Conservation (phyloP, 768 basidiomycete species). For the Mycena albidolilacea region DNA sequence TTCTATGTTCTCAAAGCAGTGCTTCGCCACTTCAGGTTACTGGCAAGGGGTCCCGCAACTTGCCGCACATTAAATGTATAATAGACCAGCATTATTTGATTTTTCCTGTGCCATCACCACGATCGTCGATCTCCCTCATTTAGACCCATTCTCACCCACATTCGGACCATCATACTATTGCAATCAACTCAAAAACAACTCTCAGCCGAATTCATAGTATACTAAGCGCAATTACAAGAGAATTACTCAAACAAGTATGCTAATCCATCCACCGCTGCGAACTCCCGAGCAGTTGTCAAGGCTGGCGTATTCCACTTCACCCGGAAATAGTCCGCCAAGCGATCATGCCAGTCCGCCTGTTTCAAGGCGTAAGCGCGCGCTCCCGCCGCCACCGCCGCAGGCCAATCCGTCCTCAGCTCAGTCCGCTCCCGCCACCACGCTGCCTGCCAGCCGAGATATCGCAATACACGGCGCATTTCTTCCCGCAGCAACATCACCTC, state of each 20-base stretch:
- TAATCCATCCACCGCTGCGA: neutral
- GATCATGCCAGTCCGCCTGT: neutral
- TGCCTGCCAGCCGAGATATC: conserved; percentile 43
- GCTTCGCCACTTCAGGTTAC: neutral
- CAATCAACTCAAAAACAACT: neutral
- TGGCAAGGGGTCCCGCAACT: neutral
- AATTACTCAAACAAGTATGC: neutral
- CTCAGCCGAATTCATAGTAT: neutral
- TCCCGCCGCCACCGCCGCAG: neutral
- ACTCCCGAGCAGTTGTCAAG: neutral
- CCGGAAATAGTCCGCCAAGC: neutral
- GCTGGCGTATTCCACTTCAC: neutral
- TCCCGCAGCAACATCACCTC: conserved; percentile 33
- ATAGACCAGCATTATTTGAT: neutral
- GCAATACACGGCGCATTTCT: conserved; percentile 45
- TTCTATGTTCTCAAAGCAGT: neutral
- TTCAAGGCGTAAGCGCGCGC: conserved; percentile 14
- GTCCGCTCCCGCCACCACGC: conserved; percentile 35
- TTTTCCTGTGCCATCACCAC: neutral
- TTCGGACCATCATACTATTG: too few relatives aligned
- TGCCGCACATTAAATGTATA: neutral
- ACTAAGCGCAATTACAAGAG: neutral
- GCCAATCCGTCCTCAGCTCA: neutral
- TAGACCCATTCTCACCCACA: neutral
- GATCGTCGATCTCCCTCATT: neutral